phyloP scores from a whole-genome alignment of 768 basidiomycete genomes.

The Tulasnella sp. region DNA sequence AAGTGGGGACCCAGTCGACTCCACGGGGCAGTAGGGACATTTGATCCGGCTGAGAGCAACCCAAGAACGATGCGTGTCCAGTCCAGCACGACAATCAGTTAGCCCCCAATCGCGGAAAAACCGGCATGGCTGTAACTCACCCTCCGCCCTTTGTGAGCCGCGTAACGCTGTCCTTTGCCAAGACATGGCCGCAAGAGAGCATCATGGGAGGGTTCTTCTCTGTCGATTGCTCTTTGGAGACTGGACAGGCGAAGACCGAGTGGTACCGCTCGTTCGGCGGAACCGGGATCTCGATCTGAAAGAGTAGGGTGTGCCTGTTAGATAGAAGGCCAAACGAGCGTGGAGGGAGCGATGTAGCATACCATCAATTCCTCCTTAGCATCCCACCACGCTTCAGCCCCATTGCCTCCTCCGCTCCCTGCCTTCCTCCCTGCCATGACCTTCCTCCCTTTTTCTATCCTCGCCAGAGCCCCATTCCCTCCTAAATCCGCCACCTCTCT shows the following conservation, averaged over 20 bases:
- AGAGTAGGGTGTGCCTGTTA: neutral
- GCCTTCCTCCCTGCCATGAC: conserved; percentile 90
- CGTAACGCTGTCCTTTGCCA: conserved; percentile 81
- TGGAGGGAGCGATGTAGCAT: conserved; percentile 21
- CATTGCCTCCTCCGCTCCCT: conserved; percentile 29
- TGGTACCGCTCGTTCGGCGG: conserved; percentile 84
- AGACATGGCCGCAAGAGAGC: conserved; percentile 92
- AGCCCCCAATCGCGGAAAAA: neutral
- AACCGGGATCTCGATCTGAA: conserved; percentile 86
- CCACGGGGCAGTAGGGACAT: conserved; percentile 91
- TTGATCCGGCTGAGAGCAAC: conserved; percentile 90
- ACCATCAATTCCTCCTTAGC: conserved; percentile 85
- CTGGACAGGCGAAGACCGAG: conserved; percentile 94
- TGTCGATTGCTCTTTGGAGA: conserved; percentile 94
- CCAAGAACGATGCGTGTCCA: neutral
- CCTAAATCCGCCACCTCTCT: conserved; percentile 88
- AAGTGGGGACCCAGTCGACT: conserved; percentile 26
- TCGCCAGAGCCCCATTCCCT: conserved; percentile 77
- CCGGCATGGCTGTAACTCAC: conserved; percentile 39
- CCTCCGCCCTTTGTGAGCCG: conserved; percentile 78
- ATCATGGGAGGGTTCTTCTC: conserved; percentile 95
- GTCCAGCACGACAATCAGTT: neutral
- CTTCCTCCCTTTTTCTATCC: conserved; percentile 87
- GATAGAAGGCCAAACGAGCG: conserved; percentile 15
- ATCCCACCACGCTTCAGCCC: conserved; percentile 42